Base-by-base conservation (phyloP, 2,329 filamentous ascomycete species). In the Beauveria pseudobassiana region DNA sequence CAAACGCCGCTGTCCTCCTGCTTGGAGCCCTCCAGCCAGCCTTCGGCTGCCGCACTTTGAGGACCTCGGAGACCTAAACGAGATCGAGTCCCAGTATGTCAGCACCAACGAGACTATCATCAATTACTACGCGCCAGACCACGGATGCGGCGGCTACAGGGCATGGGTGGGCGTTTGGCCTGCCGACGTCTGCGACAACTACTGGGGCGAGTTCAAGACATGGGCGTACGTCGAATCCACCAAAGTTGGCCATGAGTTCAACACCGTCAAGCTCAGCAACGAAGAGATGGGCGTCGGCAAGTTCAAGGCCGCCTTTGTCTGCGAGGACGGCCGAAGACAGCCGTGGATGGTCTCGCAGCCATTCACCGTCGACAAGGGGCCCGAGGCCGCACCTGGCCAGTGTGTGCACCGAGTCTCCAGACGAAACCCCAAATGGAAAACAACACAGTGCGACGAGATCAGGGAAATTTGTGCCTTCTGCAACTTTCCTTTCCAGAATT, bases 241-340 rank as follows among this genome's bases (percentile, higher is more conserved):
- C n/a, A 14, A 1, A 2, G 30, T 4, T 10, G 28, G 50, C 18
- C 18, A 4, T 6, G 5, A 52, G 3, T 5, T 40, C 1, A 20
- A 12, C n/a, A 52, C 50, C 30, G n/a, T 52, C n/a, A 52, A 24
- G 50, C 24, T 52, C 30, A 52, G 38, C 30, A 22, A 40, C n/a
- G 12, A 30, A 7, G 50, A 38, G 50, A 30, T 52, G 12, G 50
- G 50, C 50, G 30, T 18, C 30, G 50, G 50, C 50, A 34, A 52
- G 30, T 52, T 22, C 50, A 52, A 52, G 30, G 50, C 50, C n/a
- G 50, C 50, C 30, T 52, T 52, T 52, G 50, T 52, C 50, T 52
- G 50, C 50, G 50, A 52, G 30, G 50, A 52, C 30, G 50, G 50
- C 50, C 12, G 6, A 3, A 20, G 50, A 6, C 1, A 10, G 50